Evolutionary conservation across 2,329 filamentous ascomycete species (phyloP).

Genomic region (Lasiodiplodia citricola): DNA sequence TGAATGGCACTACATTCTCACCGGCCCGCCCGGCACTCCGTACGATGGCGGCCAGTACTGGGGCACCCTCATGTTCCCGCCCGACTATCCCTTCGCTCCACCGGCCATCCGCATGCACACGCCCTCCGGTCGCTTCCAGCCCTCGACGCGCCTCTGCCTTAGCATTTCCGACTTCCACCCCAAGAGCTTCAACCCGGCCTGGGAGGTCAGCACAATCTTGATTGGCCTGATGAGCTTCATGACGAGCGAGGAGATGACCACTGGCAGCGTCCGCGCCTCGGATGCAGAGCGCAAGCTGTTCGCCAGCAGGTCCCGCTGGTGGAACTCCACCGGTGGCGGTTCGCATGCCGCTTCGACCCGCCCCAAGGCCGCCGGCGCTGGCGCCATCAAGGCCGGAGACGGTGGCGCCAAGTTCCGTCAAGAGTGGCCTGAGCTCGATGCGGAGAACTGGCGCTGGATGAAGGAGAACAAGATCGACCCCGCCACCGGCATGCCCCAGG

Average conservation of each 20-base stretch:
- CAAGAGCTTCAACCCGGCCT: constrained; percentile 96
- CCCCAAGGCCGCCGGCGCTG: constrained; percentile 54
- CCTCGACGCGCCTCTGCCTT: constrained; percentile 87
- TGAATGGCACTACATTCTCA: constrained; percentile 96
- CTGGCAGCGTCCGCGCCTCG: constrained; percentile 80
- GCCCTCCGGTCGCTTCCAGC: constrained; percentile 92
- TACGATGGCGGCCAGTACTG: constrained; percentile 97
- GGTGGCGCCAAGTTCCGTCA: constrained; percentile 86
- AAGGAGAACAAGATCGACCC: constrained; percentile 79
- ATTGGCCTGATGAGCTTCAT: constrained; percentile 96
- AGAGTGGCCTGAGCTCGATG: constrained; percentile 89
- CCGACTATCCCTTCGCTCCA: constrained; percentile 96
- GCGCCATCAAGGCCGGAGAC: constrained; percentile 83
- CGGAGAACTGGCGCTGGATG: constrained; percentile 93
- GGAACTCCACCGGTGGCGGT: constrained; percentile 93
- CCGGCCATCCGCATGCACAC: constrained; percentile 99
- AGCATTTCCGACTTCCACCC: constrained; percentile 98
- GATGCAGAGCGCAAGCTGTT: constrained; percentile 78
- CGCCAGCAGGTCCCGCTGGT: constrained; percentile 84
- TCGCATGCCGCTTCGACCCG: constrained; percentile 55
- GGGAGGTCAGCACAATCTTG: constrained; percentile 96
- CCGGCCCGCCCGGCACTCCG: constrained; percentile 89
- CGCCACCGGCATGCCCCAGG: constrained; percentile 67
- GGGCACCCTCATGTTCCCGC: constrained; percentile 93
- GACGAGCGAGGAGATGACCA: constrained; percentile 99